A percentile compares a stretch with the other conserved stretches of the same genome.
Conservation (phyloP, 2,329 filamentous ascomycete species). For the Sporothrix euskadiensis region DNA sequence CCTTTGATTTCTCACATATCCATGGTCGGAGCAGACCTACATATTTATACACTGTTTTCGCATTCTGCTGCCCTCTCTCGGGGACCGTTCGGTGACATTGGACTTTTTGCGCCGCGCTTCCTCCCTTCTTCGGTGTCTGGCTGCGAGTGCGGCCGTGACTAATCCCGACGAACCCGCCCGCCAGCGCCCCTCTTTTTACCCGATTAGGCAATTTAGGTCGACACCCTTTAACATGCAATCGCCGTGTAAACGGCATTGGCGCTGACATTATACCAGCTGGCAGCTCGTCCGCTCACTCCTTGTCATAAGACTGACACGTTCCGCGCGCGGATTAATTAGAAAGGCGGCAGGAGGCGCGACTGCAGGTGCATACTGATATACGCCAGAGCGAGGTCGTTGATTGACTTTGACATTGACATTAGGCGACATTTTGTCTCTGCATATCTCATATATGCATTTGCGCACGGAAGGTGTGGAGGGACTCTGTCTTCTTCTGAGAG, state of each 20-base stretch:
- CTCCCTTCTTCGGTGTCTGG: not conserved
- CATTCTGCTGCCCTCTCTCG: not conserved
- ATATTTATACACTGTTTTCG: not conserved
- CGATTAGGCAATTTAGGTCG: slow-evolving; percentile 2
- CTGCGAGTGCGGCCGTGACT: not conserved
- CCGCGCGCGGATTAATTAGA: not conserved
- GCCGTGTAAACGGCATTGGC: not conserved
- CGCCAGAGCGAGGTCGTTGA: not conserved
- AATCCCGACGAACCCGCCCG: not conserved
- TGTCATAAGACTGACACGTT: slow-evolving; percentile 1
- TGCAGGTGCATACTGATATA: not conserved
- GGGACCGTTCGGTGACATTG: not conserved
- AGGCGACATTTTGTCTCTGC: not conserved
- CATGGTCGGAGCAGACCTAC: not conserved
- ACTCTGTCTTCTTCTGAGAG: not conserved
- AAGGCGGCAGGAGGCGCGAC: not conserved
- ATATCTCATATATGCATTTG: not conserved
- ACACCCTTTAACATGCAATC: not conserved
- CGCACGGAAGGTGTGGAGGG: not conserved
- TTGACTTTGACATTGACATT: too few relatives aligned
- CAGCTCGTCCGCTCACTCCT: not conserved
- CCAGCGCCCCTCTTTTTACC: slow-evolving; percentile 18
- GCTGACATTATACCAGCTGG: slow-evolving; percentile 5
- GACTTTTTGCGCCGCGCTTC: not conserved
- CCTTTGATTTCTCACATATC: not conserved